A percentile compares a stretch with the other conserved stretches of the same genome.
phyloP scores from a whole-genome alignment of 1,139 yeast genomes.

The Yamadazyma spencermartinsiae region DNA sequence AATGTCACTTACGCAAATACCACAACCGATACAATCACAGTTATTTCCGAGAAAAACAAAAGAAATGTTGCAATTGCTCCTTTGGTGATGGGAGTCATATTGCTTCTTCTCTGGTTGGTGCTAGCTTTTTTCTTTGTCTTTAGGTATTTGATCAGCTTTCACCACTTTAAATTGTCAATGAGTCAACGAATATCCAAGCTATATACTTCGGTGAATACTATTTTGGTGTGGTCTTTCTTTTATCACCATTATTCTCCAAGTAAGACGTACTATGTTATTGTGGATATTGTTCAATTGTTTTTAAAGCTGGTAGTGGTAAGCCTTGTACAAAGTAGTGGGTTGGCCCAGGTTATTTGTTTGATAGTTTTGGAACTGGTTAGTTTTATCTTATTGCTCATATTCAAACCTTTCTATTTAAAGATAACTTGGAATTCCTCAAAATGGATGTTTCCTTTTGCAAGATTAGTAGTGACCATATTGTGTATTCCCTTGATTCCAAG shows the following conservation, averaged over 20 bases:
- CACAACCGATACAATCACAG: constrained; percentile 2
- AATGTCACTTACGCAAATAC: constrained; percentile 4
- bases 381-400: constrained; percentile 27
- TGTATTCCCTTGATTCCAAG: constrained; percentile 42
- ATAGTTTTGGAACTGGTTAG: constrained; percentile 36
- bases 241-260: constrained; percentile 49
- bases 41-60: not conserved
- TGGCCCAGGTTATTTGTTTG: constrained; percentile 44
- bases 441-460: constrained; percentile 38
- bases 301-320: constrained; percentile 44
- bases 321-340: constrained; percentile 41
- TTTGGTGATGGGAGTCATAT: constrained; percentile 29
- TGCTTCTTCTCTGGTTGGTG: constrained; percentile 35
- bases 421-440: constrained; percentile 41
- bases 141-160: constrained; percentile 27
- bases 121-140: constrained; percentile 32
- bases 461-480: constrained; percentile 37
- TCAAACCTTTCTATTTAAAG: constrained; percentile 43
- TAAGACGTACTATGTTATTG: constrained; percentile 35
- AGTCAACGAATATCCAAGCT: constrained; percentile 33
- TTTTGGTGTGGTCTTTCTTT: constrained; percentile 47
- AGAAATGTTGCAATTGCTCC: constrained; percentile 13
- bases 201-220: constrained; percentile 48
- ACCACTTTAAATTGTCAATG: constrained; percentile 15
- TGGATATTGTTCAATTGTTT: constrained; percentile 34